Evolutionary conservation across 352 stramenopile genomes (phyloP).

Genomic region (Thalassiosira oceanica): DNA sequence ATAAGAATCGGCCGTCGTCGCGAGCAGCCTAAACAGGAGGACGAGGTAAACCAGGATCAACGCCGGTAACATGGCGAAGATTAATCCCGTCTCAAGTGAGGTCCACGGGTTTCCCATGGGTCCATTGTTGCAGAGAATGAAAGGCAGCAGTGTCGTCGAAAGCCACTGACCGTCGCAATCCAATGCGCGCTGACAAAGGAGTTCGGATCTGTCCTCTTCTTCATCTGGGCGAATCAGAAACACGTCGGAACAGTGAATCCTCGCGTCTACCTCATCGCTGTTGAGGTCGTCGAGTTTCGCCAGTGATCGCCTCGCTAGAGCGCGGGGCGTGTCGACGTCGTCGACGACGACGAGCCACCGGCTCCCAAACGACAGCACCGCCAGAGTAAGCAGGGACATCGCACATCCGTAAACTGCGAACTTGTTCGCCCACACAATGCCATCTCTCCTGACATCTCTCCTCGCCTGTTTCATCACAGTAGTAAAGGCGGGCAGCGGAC

Average conservation of each 20-base stretch:
- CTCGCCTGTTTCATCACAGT: not conserved
- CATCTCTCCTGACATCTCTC: not conserved
- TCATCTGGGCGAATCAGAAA: too few species aligned
- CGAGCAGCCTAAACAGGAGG: constrained; percentile 80
- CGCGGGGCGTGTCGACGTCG: not conserved
- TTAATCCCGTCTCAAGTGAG: too few species aligned
- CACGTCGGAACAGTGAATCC: too few species aligned
- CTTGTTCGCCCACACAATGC: too few species aligned
- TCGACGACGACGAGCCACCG: not conserved
- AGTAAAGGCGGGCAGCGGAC: too few species aligned
- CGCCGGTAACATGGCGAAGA: not conserved
- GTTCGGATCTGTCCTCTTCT: too few species aligned
- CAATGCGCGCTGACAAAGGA: constrained; percentile 20
- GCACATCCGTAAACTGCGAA: too few species aligned
- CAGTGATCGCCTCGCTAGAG: not conserved
- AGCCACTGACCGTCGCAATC: constrained; percentile 27
- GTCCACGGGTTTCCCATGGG: too few species aligned
- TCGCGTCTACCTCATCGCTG: not conserved
- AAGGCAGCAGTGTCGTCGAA: constrained; percentile 18
- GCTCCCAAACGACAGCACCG: not conserved
- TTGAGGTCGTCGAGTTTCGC: not conserved
- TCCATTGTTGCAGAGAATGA: constrained; percentile 17
- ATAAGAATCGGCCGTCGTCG: constrained; percentile 92
- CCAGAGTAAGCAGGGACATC: not conserved
- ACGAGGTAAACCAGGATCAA: constrained; percentile 24